Conservation (phyloP, 23 red algal genomes). For the Pyropia yezoensis region DNA sequence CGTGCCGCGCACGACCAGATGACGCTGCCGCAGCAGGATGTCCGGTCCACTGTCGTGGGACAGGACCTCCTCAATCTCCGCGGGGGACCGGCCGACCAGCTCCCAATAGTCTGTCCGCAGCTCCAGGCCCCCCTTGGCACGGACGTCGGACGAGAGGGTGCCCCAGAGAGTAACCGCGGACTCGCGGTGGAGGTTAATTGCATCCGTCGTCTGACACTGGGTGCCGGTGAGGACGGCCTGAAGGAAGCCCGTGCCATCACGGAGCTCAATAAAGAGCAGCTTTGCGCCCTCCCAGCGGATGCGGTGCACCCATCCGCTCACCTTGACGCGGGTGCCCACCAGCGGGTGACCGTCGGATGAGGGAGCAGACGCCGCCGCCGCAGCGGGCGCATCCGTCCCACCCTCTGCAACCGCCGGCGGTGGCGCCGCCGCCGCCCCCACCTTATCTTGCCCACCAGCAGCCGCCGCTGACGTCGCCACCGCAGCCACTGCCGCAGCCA, state of each 20-base stretch:
- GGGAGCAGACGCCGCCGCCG: too few relatives aligned
- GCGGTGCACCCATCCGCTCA: constrained; percentile 89
- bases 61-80: constrained; percentile 89
- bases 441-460: too few relatives aligned
- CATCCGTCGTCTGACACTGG: constrained; percentile 87
- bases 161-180: constrained; percentile 73
- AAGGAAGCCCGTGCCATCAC: constrained; percentile 89
- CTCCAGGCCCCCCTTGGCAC: constrained; percentile 92
- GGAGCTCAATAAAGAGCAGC: constrained; percentile 88
- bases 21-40: constrained; percentile 88
- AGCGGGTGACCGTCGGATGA: background rate
- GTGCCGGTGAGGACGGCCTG: constrained; percentile 81
- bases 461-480: too few relatives aligned
- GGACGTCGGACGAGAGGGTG: constrained; percentile 43
- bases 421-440: too few relatives aligned
- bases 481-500: background rate
- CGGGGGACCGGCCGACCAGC: constrained; percentile 57
- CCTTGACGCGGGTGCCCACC: constrained; percentile 31
- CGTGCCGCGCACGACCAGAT: constrained; percentile 81
- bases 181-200: constrained; percentile 73
- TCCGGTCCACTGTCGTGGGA: constrained; percentile 83
- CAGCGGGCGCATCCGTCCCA: too few relatives aligned
- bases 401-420: too few relatives aligned
- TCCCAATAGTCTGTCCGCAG: constrained; percentile 90
- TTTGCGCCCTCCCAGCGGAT: constrained; percentile 74